Evolutionary conservation across 164 flowering plant species (phyloP).

Genomic region (Nelumbo lutea): DNA sequence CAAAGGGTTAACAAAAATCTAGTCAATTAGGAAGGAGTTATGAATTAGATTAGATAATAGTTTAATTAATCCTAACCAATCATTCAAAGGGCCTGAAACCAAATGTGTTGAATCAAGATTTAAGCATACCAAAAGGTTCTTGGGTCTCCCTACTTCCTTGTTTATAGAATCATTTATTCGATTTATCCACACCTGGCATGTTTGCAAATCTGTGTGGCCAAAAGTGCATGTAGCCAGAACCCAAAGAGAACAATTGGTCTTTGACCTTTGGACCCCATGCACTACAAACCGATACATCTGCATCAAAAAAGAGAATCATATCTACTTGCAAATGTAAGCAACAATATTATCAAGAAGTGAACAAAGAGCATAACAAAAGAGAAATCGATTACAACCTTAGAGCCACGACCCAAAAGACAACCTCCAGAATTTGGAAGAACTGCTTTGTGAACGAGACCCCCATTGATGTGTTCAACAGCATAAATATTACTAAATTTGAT

Average conservation of each 20-base stretch:
- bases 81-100: background rate
- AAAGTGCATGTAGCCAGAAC: conserved; percentile 46
- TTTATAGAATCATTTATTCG: conserved; percentile 38
- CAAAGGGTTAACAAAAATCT: conserved; percentile 86
- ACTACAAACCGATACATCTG: conserved; percentile 83
- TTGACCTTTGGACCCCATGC: conserved; percentile 53
- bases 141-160: conserved; percentile 60
- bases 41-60: conserved; percentile 16
- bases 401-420: conserved; percentile 25
- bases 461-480: conserved; percentile 52
- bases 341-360: background rate
- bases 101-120: background rate
- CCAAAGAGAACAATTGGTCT: conserved; percentile 46
- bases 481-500: conserved; percentile 60
- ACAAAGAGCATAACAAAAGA: background rate
- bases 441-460: conserved; percentile 51
- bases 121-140: conserved; percentile 67
- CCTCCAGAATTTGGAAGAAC: conserved; percentile 28
- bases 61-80: background rate
- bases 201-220: conserved; percentile 56
- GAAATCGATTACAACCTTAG: conserved; percentile 40
- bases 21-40: conserved; percentile 22
- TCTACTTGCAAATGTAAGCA: background rate
- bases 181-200: conserved; percentile 65
- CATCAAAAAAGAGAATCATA: conserved; percentile 16